phyloP scores from a whole-genome alignment of 176 grass and related monocot genomes.

The Echinochloa phyllopogon region DNA sequence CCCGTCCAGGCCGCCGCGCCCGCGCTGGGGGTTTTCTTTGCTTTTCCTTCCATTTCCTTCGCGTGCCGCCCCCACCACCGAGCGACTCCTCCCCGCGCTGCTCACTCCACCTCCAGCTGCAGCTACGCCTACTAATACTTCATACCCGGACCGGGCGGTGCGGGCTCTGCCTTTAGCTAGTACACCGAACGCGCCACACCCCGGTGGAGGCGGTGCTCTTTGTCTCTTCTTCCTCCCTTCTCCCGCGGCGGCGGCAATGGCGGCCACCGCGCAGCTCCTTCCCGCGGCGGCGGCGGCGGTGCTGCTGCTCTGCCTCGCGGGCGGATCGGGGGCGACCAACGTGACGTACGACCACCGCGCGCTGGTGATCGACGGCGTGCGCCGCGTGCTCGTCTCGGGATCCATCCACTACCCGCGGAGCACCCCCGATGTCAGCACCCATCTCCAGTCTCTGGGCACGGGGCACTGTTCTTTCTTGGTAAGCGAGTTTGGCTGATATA shows the following conservation, averaged over 20 bases:
- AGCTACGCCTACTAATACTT: neutral
- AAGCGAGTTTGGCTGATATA: neutral
- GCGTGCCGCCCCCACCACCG: slow-evolving; percentile 5
- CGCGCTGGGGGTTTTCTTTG: neutral
- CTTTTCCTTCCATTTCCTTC: neutral
- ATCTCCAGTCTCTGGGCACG: too few relatives aligned
- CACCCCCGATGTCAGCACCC: slow-evolving; percentile 73
- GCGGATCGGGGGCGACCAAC: slow-evolving; percentile 45
- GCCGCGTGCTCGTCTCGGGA: slow-evolving; percentile 92
- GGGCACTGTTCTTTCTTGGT: neutral
- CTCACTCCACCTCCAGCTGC: slow-evolving; percentile 14
- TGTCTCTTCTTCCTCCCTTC: neutral
- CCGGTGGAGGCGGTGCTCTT: neutral
- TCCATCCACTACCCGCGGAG: slow-evolving; percentile 98
- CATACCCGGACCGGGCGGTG: neutral
- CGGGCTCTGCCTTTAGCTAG: slow-evolving; percentile 4
- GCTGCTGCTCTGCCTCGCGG: slow-evolving; percentile 45
- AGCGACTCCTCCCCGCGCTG: slow-evolving; percentile 28
- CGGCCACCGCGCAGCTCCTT: neutral
- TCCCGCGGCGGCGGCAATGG: slow-evolving; percentile 25
- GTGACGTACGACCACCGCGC: slow-evolving; percentile 96
- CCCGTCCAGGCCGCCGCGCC: neutral
- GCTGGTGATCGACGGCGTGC: slow-evolving; percentile 80
- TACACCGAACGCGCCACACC: slow-evolving; percentile 37
- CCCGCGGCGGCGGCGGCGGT: neutral